Base-by-base conservation (phyloP, 257 asterid genomes). In the Nicotiana attenuata region DNA sequence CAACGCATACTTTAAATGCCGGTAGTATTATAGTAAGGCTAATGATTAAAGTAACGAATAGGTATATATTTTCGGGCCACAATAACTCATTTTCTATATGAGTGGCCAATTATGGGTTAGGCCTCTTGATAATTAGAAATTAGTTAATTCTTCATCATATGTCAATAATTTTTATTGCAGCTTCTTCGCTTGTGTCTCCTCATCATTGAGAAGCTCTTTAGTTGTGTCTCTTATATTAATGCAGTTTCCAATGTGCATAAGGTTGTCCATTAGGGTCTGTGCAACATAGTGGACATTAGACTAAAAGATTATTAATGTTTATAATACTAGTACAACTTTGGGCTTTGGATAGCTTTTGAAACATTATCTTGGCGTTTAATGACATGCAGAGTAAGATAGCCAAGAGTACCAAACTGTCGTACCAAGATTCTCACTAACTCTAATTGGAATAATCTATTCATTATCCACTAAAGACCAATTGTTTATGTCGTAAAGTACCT, bases 21-120 rank as follows among this genome's bases (percentile, higher is more conserved):
- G 50, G 15, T 31, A 29, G 50, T 65, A 63, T 65, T 20, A 45
- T 71, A 45, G 45, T 20, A 14, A 13, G 38, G 22, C 15, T 22
- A 20, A 20, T 71, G 56, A 22, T 71, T 45, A 20, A 0, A 2
- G 22, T 41, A 71, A 41, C 7, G 14, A 22, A 45, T 41, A 71
- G 28, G 15, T 50, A 35, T 19, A 68, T 68, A 65, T 3, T 67
- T 33, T 65, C 11, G 31, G 31, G 59, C 8, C 59, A 69, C 57
- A 2, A 69, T 11, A 41, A 41, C 45, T 69, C 28, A 66, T 16
- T 38, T 14, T 68, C 55, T 38, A 41, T 41, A 41, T 38, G 57
- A 68, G 0, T 84, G n/a, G 76, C 89, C 86, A 47, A 73, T 73
- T 73, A 73, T 22, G 20, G 50, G 38, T 73, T 73, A 45, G 41